These are phyloP conservation scores for Phaeoacremonium minimum DNA, from an alignment of 2,329 filamentous ascomycete genomes.

Conservation along the genomic window DNA sequence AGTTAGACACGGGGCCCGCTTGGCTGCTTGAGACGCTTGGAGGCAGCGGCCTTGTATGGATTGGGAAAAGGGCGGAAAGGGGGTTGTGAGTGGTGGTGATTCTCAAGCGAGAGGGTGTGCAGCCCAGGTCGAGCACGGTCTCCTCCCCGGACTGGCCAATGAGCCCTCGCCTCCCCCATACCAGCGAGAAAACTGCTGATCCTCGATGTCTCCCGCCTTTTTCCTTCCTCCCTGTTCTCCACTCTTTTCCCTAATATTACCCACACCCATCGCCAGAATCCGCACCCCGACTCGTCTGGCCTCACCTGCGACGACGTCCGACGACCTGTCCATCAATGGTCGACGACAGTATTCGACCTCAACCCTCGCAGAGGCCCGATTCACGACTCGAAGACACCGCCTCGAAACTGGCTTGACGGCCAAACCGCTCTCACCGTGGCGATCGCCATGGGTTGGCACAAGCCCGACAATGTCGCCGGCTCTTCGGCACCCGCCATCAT, in stretches of 20 bases:
- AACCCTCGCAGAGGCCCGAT: constrained; percentile 6
- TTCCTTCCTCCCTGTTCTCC: constrained; percentile 12
- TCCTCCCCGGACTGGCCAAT: constrained; percentile 6
- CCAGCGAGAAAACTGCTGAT: constrained; percentile 15
- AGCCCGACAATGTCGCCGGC: constrained; percentile 71
- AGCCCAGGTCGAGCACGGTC: constrained; percentile 1
- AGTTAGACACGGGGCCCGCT: background rate
- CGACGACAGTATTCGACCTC: background rate
- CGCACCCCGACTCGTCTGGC: constrained; percentile 7
- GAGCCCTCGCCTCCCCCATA: constrained; percentile 1
- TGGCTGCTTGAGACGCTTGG: background rate
- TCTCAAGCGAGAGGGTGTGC: constrained; percentile 8
- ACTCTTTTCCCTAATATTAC: constrained; percentile 14
- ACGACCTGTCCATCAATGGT: constrained; percentile 7
- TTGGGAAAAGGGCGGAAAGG: background rate
- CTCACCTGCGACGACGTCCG: constrained; percentile 14
- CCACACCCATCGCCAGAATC: constrained; percentile 11
- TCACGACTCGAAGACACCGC: constrained; percentile 11
- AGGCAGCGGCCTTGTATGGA: background rate
- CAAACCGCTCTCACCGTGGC: constrained; percentile 50
- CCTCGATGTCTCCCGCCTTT: constrained; percentile 11
- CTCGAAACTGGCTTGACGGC: constrained; percentile 43
- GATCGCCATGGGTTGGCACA: constrained; percentile 67
- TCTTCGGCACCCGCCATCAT: constrained; percentile 69
- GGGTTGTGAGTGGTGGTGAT: background rate